Evolutionary conservation across 2,329 filamentous ascomycete species (phyloP).

Genomic region (Sporothrix variecibatus): DNA sequence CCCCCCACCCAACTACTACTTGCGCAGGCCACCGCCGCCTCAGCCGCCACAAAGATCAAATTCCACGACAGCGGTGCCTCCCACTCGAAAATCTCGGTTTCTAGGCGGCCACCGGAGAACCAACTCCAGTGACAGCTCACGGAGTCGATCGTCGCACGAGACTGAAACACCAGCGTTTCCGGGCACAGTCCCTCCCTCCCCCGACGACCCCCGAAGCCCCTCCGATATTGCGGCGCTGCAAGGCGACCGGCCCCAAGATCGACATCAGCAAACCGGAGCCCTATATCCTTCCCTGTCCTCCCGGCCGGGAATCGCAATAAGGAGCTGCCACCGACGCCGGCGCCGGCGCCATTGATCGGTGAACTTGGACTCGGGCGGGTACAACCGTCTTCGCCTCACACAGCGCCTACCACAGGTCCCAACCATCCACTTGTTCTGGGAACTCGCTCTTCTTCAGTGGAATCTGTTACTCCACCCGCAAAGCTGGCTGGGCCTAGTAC

Average conservation of each 20-base stretch:
- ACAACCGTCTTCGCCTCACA: neutral
- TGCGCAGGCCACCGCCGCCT: conserved; percentile 20
- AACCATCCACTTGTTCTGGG: neutral
- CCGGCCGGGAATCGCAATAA: conserved; percentile 33
- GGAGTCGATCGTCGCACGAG: conserved; percentile 24
- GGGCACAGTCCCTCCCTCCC: neutral
- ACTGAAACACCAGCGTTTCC: neutral
- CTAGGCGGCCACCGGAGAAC: conserved; percentile 23
- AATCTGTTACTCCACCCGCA: too few species aligned
- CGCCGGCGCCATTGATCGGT: neutral
- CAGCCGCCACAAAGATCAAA: conserved; percentile 24
- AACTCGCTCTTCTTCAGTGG: neutral
- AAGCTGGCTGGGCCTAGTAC: neutral
- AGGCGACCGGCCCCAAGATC: neutral
- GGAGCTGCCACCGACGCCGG: conserved; percentile 32
- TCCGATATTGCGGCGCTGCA: neutral
- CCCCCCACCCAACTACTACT: conserved; percentile 26
- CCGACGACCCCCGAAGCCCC: neutral
- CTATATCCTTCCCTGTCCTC: neutral
- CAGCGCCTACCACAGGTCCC: neutral
- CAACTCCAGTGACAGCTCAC: conserved; percentile 26
- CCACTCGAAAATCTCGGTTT: conserved; percentile 23
- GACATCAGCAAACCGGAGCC: neutral
- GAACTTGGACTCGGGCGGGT: neutral
- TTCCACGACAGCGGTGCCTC: conserved; percentile 15